Conservation (phyloP, 441 rosid species). For the Melastoma candidum region DNA sequence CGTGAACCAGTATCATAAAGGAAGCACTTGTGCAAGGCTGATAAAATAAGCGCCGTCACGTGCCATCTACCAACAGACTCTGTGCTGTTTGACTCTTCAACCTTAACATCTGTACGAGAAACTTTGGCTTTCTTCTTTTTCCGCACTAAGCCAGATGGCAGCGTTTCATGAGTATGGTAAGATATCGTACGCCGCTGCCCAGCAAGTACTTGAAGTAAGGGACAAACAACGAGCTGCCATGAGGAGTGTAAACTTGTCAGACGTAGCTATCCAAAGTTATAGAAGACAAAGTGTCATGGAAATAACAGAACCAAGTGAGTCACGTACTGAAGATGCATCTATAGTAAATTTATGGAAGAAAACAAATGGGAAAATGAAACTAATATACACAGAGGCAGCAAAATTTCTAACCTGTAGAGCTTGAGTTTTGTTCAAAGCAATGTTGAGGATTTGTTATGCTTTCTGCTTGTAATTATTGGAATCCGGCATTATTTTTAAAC, state of each 20-base stretch:
- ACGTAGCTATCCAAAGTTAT: too few relatives aligned
- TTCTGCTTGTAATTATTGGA: background rate
- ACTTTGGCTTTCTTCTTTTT: conserved; percentile 80
- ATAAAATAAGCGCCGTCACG: conserved; percentile 61
- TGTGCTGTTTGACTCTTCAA: conserved; percentile 17
- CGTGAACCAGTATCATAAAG: conserved; percentile 63
- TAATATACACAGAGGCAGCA: too few relatives aligned
- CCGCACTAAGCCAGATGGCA: conserved; percentile 26
- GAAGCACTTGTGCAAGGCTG: conserved; percentile 82
- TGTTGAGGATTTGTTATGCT: too few relatives aligned
- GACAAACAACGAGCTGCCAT: conserved; percentile 79
- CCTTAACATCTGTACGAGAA: conserved; percentile 30
- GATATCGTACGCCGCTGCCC: conserved; percentile 56
- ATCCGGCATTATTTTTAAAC: conserved; percentile 4
- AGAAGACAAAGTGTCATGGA: too few relatives aligned
- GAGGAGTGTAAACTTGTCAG: conserved; percentile 1
- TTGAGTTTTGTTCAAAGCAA: too few relatives aligned
- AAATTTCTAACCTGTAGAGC: too few relatives aligned
- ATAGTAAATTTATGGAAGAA: too few relatives aligned
- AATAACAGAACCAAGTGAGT: too few relatives aligned
- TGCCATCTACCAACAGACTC: conserved; percentile 61
- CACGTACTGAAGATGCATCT: too few relatives aligned
- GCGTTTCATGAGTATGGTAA: conserved; percentile 28
- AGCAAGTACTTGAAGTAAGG: conserved; percentile 83
- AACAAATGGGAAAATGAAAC: too few relatives aligned